Evolutionary conservation across 345 rosid species (phyloP), one percentile per base, ranked within the genome.

Genomic region (Mallotus nudiflorus): DNA sequence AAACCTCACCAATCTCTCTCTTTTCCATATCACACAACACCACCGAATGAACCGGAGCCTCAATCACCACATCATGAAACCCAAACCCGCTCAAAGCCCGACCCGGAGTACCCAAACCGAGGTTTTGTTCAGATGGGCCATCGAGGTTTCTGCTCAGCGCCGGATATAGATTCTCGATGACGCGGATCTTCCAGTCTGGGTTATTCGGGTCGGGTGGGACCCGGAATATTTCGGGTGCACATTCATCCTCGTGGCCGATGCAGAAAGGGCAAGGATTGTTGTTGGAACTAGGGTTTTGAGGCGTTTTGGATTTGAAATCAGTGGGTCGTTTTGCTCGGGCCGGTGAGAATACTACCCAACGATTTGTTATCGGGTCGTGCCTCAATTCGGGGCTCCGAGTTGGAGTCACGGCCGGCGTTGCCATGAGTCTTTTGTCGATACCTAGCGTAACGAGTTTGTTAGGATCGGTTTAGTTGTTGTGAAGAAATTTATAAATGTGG

Each of bases 161-260:
- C 0, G 96, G 94, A 79, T 87, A 92, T 13, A 95, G 86, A 69
- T 89, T 95, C 92, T 92, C 84, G 73, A 92, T 84, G 81, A 95
- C 96, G 62, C 97, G 82, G 66, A 92, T 68, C 82, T 82, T 90
- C 96, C 92, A 92, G 6, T 79, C 58, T 0, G 61, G 51, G 8
- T 71, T 42, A 22, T 69, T 46, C 64, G 83, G 81, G 28, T 83
- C 88, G 14, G 77, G 42, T 11, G 89, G 89, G 49, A 83, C 80
- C 73, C 97, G 92, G 81, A 91, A 92, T 67, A 90, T 91, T 85
- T 92, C 89, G 20, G 91, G 92, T 1, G 93, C 97, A 53, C 97
- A 91, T 61, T 89, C 82, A 78, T 83, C 81, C 85, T 92, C 96
- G 79, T 86, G 85, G 70, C 96, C 92, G 62, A 80, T 79, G 88